Evolutionary conservation across 768 basidiomycete genomes (phyloP).

Genomic region (Tylopilus vinaceipallidus): DNA sequence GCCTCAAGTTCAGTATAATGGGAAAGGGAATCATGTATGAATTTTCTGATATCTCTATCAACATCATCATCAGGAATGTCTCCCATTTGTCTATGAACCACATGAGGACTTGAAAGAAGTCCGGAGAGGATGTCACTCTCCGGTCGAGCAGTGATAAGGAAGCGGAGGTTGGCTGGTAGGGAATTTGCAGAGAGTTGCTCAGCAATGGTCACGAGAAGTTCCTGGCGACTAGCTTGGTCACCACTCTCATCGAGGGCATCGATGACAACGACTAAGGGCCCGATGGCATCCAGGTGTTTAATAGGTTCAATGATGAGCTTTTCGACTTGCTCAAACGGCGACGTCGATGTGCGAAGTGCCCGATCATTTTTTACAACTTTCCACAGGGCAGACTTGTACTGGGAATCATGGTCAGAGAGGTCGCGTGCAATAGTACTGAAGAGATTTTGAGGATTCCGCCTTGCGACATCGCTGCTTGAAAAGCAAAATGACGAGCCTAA

Average conservation of each 20-base stretch:
- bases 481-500: neutral
- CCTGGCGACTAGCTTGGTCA: fast-evolving
- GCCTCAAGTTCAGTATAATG: neutral
- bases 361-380: neutral
- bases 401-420: neutral
- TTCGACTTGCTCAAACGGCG: neutral
- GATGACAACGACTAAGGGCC: neutral
- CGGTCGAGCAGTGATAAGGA: neutral
- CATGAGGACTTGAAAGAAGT: neutral
- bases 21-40: neutral
- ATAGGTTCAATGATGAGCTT: neutral
- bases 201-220: neutral
- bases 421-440: neutral
- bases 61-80: neutral
- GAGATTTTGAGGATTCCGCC: neutral
- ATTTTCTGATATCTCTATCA: neutral
- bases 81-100: neutral
- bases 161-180: neutral
- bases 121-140: neutral
- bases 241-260: neutral
- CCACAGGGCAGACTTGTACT: neutral
- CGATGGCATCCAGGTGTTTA: neutral
- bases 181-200: neutral
- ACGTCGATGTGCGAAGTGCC: neutral
- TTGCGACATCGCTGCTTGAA: neutral